phyloP scores from a whole-genome alignment of 805 yeast species.

The Lipomyces oligophaga region DNA sequence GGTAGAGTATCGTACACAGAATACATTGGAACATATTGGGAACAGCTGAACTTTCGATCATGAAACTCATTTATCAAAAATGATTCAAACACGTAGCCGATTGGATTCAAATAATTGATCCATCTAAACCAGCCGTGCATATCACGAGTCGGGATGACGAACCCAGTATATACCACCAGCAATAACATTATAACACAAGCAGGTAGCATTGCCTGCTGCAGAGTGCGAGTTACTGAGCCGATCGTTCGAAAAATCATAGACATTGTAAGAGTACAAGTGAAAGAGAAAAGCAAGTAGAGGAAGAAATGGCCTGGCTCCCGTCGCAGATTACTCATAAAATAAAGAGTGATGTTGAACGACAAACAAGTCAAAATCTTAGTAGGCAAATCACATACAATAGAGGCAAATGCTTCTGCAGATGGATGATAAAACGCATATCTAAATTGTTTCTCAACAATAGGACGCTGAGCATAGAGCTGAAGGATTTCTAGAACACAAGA shows the following conservation, averaged over 20 bases:
- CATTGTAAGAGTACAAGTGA: conserved; percentile 50
- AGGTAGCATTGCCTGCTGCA: conserved; percentile 45
- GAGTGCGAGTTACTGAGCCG: conserved; percentile 36
- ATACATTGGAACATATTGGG: conserved; percentile 53
- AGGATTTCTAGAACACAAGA: conserved; percentile 40
- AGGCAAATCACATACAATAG: conserved; percentile 58
- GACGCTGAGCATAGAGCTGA: conserved; percentile 46
- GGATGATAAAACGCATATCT: conserved; percentile 58
- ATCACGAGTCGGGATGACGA: conserved; percentile 48
- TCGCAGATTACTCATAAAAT: conserved; percentile 53
- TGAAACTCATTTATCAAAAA: conserved; percentile 64
- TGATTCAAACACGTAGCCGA: conserved; percentile 58
- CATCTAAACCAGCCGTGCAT: conserved; percentile 74
- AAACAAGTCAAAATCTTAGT: conserved; percentile 45
- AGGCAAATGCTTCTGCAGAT: conserved; percentile 61
- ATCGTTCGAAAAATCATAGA: conserved; percentile 48
- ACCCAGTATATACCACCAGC: conserved; percentile 46
- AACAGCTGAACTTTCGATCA: conserved; percentile 53
- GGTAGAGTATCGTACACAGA: conserved; percentile 41
- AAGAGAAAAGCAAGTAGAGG: conserved; percentile 44
- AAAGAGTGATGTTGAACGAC: conserved; percentile 48
- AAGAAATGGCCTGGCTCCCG: conserved; percentile 55
- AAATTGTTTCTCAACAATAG: conserved; percentile 57
- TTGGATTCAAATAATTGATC: conserved; percentile 57
- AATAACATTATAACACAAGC: conserved; percentile 44